Evolutionary conservation across 345 rosid species (phyloP).

Genomic region (Moricandia moricandioides): DNA sequence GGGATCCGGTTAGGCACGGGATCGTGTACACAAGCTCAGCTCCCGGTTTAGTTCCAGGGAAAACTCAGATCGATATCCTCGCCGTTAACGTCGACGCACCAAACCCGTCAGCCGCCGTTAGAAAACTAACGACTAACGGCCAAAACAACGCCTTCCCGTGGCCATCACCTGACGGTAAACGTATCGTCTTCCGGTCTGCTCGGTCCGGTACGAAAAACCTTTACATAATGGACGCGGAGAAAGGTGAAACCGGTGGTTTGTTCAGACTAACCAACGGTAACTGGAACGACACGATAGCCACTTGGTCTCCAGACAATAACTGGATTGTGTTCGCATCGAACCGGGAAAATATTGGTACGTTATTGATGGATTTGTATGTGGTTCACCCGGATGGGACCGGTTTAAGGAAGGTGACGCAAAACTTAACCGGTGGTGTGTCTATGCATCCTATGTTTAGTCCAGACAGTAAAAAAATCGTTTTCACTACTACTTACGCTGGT

Average conservation of each 20-base stretch:
- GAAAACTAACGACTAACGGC: conserved; percentile 58
- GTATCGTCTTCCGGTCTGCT: conserved; percentile 71
- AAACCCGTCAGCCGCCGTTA: conserved; percentile 29
- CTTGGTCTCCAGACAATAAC: conserved; percentile 79
- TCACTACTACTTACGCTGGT: conserved; percentile 63
- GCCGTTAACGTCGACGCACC: conserved; percentile 51
- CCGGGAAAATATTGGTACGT: conserved; percentile 58
- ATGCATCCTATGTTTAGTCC: conserved; percentile 85
- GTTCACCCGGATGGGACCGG: conserved; percentile 84
- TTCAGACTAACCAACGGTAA: conserved; percentile 64
- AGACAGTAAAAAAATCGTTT: conserved; percentile 60
- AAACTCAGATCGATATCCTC: conserved; percentile 58
- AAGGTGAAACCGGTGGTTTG: conserved; percentile 63
- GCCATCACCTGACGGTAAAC: conserved; percentile 79
- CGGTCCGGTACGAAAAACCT: conserved; percentile 72
- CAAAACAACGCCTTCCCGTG: conserved; percentile 81
- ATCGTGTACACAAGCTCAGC: conserved; percentile 67
- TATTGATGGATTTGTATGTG: conserved; percentile 60
- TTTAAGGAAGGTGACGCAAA: conserved; percentile 54
- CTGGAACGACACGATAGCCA: conserved; percentile 86
- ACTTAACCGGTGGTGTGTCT: conserved; percentile 52
- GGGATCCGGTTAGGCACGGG: conserved; percentile 70
- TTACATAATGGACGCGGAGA: conserved; percentile 68
- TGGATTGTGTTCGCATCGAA: conserved; percentile 83
- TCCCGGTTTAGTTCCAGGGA: conserved; percentile 56